These are phyloP conservation scores for Boletus reticuloceps DNA, from an alignment of 768 basidiomycete genomes.

Conservation along the genomic window DNA sequence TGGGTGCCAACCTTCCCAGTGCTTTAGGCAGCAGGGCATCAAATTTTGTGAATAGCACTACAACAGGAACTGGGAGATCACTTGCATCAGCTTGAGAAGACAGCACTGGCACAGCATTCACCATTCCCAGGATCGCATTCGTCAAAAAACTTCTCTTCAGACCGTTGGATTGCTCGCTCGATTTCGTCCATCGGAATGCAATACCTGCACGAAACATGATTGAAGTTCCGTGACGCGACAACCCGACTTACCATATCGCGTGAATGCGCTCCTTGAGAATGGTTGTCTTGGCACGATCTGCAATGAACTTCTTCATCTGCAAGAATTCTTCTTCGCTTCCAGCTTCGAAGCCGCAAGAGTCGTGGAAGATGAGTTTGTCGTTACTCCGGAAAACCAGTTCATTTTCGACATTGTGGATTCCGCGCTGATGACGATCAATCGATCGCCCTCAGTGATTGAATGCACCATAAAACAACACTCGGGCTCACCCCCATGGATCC, in stretches of 20 bases:
- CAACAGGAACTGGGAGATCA: not conserved
- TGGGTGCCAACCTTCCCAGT: not conserved
- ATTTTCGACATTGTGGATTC: not conserved
- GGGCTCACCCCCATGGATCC: not conserved
- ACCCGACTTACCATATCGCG: not conserved
- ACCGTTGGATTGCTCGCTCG: not conserved
- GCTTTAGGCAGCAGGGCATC: not conserved
- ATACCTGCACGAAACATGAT: not conserved
- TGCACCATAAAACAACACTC: no score
- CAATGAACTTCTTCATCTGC: slow-evolving; percentile 1
- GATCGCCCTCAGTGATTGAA: not conserved
- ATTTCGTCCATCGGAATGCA: slow-evolving; percentile 6
- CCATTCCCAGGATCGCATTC: not conserved
- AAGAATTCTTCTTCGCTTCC: not conserved
- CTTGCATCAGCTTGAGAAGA: not conserved
- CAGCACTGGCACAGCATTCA: not conserved
- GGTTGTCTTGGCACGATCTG: not conserved
- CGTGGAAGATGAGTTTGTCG: slow-evolving; percentile 2
- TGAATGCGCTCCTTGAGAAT: not conserved
- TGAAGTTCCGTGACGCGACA: not conserved
- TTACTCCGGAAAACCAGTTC: slow-evolving; percentile 4
- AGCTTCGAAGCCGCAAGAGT: not conserved
- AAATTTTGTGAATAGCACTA: slow-evolving; percentile 6
- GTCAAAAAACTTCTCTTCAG: not conserved
- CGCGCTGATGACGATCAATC: not conserved